Percentiles rank a stretch among this genome's conserved stretches.
These are phyloP conservation scores for Fusarium newnesense DNA, from an alignment of 2,329 filamentous ascomycete genomes.

Conservation along the genomic window DNA sequence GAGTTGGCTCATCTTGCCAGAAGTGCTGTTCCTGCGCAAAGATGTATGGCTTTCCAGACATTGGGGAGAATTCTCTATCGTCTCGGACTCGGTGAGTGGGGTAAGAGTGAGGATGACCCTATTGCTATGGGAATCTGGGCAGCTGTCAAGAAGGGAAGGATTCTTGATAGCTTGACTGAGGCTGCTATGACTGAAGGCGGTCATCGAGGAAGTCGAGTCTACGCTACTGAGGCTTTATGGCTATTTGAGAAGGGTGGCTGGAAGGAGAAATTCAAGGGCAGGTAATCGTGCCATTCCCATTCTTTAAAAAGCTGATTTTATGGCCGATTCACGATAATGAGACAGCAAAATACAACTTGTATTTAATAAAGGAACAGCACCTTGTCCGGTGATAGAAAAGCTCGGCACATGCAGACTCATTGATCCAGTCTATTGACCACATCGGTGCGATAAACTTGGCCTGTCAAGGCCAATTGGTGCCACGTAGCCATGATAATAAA, in stretches of 20 bases:
- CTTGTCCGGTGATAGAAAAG: background rate
- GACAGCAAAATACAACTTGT: background rate
- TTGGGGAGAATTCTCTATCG: slow-evolving; percentile 86
- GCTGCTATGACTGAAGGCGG: slow-evolving; percentile 76
- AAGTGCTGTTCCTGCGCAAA: slow-evolving; percentile 84
- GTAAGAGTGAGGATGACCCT: slow-evolving; percentile 66
- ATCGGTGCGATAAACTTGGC: background rate
- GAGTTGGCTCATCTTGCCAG: slow-evolving; percentile 85
- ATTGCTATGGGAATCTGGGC: slow-evolving; percentile 86
- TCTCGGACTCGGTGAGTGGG: slow-evolving; percentile 77
- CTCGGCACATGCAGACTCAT: background rate
- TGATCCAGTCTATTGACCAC: background rate
- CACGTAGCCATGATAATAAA: slow-evolving; percentile 8
- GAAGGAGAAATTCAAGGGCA: slow-evolving; percentile 71
- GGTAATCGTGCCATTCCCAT: slow-evolving; percentile 45
- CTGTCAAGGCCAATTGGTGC: slow-evolving; percentile 6
- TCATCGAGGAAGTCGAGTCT: slow-evolving; percentile 83
- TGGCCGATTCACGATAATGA: background rate
- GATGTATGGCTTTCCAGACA: slow-evolving; percentile 92
- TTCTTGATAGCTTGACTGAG: slow-evolving; percentile 80
- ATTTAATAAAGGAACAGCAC: background rate
- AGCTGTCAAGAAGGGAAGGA: slow-evolving; percentile 78
- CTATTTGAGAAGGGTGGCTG: slow-evolving; percentile 78
- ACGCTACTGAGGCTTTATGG: slow-evolving; percentile 92
- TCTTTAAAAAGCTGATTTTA: no score